Base-by-base conservation (phyloP, 2,329 filamentous ascomycete genomes). In the Sporothrix pseudoabietina region DNA sequence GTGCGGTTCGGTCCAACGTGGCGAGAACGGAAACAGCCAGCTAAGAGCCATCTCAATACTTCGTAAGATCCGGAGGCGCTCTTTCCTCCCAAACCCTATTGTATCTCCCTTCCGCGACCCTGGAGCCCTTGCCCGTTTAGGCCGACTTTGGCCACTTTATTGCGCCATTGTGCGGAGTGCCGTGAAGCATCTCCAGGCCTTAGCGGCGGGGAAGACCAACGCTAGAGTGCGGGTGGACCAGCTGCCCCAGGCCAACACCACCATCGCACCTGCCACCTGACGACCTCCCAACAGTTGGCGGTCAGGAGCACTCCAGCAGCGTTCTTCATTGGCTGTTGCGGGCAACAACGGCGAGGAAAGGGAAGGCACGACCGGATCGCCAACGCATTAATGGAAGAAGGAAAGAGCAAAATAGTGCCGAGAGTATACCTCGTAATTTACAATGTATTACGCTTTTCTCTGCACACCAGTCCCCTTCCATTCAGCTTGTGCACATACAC, bases 121-220 rank as follows among this genome's bases (percentile, higher is more conserved):
- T 49, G 26, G 19, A 8, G 16, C 65, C 59, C 19, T 68, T 68
- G 32, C 65, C 65, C 5, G 19, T 52, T 49, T 68, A n/a, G 47
- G 65, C 65, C 44, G 44, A 30, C 26, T 68, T 26, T 68, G 26
- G 26, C 44, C 65, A 68, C 39, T 47, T 26, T 65, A 19, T 65
- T 9, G 22, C n/a, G 12, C 19, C 35, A 49, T 49, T 16, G 41
- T 66, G 61, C 39, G 41, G 61, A 44, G 52, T 54, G 52, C 52
- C 8, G 52, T 22, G 52, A 54, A 22, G 52, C 52, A 55, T 30
- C 65, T 52, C 39, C 61, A 47, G 61, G 68, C 68, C 69, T 61
- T 71, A 63, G 69, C 26, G 55, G 69, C 68, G 68, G 68, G 68
- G 68, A 70, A 70, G 47, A 22, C 30, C 30, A 44, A 35, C 68